phyloP scores from a whole-genome alignment of 75 land plant genomes.

The Azolla pinnata region DNA sequence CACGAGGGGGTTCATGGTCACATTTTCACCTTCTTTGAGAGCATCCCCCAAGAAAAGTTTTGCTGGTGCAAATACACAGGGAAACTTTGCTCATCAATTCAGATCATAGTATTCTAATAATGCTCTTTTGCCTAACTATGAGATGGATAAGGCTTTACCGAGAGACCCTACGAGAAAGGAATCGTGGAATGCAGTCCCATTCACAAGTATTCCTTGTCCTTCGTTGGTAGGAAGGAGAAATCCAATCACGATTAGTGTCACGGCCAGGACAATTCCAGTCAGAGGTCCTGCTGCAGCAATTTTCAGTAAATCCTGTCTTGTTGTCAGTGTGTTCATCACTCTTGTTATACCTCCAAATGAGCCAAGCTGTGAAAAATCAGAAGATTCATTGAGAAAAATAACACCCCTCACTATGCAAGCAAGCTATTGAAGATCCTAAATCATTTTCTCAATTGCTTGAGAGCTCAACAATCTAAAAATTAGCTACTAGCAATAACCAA shows the following conservation, averaged over 20 bases:
- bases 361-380: conserved; percentile 51
- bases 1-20: conserved; percentile 67
- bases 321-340: conserved; percentile 48
- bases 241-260: conserved; percentile 56
- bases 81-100: no score
- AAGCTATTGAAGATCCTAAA: no score
- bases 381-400: background rate
- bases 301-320: conserved; percentile 65
- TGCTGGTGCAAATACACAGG: conserved; percentile 43
- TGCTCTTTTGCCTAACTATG: no score
- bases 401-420: no score
- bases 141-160: conserved; percentile 50
- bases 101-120: no score
- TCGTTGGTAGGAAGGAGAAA: conserved; percentile 66
- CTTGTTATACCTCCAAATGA: conserved; percentile 90
- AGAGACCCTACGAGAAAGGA: conserved; percentile 78
- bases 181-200: conserved; percentile 71
- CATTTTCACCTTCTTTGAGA: conserved; percentile 65
- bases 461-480: no score
- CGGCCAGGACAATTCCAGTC: conserved; percentile 56
- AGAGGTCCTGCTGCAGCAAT: conserved; percentile 82
- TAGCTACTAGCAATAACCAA: no score
- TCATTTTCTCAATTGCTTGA: no score
- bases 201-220: conserved; percentile 65
- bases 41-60: conserved; percentile 72